phyloP scores from a whole-genome alignment of 2,329 filamentous ascomycete species.

The Cladosporium sp. region DNA sequence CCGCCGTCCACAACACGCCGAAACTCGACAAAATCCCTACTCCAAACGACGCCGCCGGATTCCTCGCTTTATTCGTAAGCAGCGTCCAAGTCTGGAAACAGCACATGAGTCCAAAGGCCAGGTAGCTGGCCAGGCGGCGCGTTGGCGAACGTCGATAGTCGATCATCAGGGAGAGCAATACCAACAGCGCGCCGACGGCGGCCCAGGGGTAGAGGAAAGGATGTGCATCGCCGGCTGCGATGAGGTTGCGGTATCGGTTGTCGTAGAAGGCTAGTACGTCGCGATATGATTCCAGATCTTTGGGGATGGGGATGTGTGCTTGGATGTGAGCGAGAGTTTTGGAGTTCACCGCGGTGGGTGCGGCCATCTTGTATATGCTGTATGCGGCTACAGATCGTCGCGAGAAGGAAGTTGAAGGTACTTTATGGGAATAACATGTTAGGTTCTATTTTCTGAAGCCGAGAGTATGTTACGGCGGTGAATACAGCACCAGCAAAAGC shows the following conservation, averaged over 20 bases:
- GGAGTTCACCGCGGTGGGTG: not conserved
- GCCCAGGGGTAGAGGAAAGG: constrained; percentile 51
- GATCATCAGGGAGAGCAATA: constrained; percentile 55
- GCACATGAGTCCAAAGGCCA: constrained; percentile 49
- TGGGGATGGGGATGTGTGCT: constrained; percentile 8
- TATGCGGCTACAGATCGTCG: not conserved
- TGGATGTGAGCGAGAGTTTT: not conserved
- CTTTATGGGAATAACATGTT: not conserved
- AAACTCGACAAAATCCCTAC: constrained; percentile 58
- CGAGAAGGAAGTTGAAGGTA: not conserved
- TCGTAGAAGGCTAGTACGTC: constrained; percentile 35
- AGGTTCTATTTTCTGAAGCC: too few relatives aligned
- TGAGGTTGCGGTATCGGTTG: constrained; percentile 42
- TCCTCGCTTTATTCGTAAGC: constrained; percentile 49
- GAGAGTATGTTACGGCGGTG: not conserved
- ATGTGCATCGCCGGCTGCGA: constrained; percentile 43
- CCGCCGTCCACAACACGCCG: constrained; percentile 56
- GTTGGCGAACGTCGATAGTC: constrained; percentile 47
- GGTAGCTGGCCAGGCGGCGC: constrained; percentile 46
- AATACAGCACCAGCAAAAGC: not conserved
- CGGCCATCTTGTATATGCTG: constrained; percentile 1
- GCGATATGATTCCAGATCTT: constrained; percentile 1
- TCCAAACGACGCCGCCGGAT: constrained; percentile 56
- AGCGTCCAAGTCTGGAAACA: constrained; percentile 49
- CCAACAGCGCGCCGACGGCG: constrained; percentile 41